Percentiles rank a stretch among this genome's conserved stretches.
These are phyloP conservation scores for Medicago ruthenica DNA, from an alignment of 306 rosid genomes.

Conservation along the genomic window DNA sequence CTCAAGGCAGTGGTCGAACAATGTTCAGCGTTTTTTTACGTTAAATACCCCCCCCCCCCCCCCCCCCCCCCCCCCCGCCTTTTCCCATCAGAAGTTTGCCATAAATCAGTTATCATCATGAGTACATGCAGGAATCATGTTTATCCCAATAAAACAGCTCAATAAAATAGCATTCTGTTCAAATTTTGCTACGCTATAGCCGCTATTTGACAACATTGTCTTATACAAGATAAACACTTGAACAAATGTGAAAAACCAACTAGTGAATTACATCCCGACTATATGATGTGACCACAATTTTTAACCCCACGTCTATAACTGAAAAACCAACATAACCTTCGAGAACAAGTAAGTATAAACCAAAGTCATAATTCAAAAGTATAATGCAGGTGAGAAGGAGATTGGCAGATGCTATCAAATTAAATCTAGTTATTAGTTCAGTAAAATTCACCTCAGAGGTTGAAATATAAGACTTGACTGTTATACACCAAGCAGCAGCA, in stretches of 20 bases:
- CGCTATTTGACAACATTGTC: background rate
- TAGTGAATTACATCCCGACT: background rate
- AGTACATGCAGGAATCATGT: background rate
- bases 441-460: slow-evolving; percentile 25
- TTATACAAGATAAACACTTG: background rate
- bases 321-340: no score
- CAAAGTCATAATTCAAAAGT: background rate
- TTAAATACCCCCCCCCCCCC: no score
- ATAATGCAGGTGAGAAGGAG: background rate
- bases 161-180: background rate
- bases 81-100: background rate
- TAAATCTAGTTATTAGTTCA: background rate
- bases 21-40: background rate
- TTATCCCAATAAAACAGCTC: background rate
- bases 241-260: background rate
- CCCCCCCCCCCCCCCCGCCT: background rate
- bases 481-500: slow-evolving; percentile 2
- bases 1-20: slow-evolving; percentile 4
- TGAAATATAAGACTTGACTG: background rate
- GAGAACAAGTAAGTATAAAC: background rate
- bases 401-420: background rate
- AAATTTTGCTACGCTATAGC: no score
- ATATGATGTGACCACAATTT: background rate
- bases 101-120: slow-evolving; percentile 5
- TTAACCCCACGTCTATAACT: no score